Percentiles rank a stretch among this genome's conserved stretches.
Evolutionary conservation across 1,284 basidiomycete species (phyloP).

Genomic region (Testicularia cyperi): DNA sequence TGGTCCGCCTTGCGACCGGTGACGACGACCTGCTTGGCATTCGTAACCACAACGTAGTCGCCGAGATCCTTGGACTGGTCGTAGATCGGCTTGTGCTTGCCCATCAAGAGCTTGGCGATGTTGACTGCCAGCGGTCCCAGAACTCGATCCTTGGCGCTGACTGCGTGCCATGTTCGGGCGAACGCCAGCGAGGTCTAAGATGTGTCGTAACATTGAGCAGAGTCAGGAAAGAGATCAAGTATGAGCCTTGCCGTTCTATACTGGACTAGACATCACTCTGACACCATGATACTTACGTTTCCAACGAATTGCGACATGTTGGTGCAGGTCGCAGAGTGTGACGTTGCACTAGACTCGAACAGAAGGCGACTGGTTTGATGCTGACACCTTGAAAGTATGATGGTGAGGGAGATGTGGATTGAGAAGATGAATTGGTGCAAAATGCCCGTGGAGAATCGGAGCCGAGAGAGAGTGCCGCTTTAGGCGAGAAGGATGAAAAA

Average conservation of each 20-base stretch:
- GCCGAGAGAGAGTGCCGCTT: too few species aligned
- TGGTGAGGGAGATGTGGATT: too few species aligned
- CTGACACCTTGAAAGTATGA: too few species aligned
- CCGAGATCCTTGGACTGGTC: constrained; percentile 70
- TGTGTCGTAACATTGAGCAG: not conserved
- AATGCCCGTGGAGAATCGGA: too few species aligned
- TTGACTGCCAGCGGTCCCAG: constrained; percentile 89
- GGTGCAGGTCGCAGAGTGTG: too few species aligned
- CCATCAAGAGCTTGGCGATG: constrained; percentile 94
- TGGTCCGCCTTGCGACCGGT: constrained; percentile 88
- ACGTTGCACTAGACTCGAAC: too few species aligned
- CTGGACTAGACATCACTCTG: too few species aligned
- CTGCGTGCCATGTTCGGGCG: constrained; percentile 91
- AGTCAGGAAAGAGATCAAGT: too few species aligned
- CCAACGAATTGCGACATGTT: constrained; percentile 37
- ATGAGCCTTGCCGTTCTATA: too few species aligned
- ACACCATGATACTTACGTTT: constrained; percentile 37
- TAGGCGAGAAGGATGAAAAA: too few species aligned
- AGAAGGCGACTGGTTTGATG: too few species aligned
- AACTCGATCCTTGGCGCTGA: constrained; percentile 83
- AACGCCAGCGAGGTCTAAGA: constrained; percentile 95
- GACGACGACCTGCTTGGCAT: constrained; percentile 79
- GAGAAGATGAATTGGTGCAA: too few species aligned
- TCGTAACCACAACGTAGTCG: constrained; percentile 95
- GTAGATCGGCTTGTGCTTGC: constrained; percentile 98